These are phyloP conservation scores for Phytophthora agathidicida DNA, from an alignment of 352 stramenopile species.

Conservation along the genomic window DNA sequence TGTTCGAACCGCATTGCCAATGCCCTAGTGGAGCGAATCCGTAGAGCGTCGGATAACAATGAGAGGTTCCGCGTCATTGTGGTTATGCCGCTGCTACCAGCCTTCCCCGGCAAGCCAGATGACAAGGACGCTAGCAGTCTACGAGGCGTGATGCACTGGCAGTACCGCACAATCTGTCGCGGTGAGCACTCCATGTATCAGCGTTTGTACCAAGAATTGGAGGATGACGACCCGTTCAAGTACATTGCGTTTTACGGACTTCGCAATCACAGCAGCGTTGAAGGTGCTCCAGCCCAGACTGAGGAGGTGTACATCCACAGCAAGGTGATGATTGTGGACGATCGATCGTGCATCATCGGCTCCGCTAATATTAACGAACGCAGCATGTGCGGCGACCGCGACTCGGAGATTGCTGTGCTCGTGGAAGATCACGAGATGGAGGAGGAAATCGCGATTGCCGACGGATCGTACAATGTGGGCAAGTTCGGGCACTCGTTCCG, in stretches of 20 bases:
- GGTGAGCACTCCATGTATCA: slow-evolving; percentile 86
- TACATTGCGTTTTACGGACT: slow-evolving; percentile 90
- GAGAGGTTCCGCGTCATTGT: slow-evolving; percentile 88
- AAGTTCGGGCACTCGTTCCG: slow-evolving; percentile 88
- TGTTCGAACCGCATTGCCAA: slow-evolving; percentile 87
- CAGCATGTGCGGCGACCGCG: slow-evolving; percentile 85
- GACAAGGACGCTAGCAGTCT: slow-evolving; percentile 85
- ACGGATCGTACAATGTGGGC: slow-evolving; percentile 57
- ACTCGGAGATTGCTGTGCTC: slow-evolving; percentile 88
- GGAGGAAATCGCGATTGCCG: slow-evolving; percentile 51
- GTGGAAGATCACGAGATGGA: slow-evolving; percentile 84
- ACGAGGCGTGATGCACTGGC: slow-evolving; percentile 88
- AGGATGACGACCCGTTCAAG: slow-evolving; percentile 83
- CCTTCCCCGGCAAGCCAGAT: slow-evolving; percentile 78
- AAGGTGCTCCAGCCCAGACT: slow-evolving; percentile 51
- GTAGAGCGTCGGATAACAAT: slow-evolving; percentile 76
- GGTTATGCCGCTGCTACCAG: slow-evolving; percentile 83
- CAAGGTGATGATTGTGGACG: slow-evolving; percentile 92
- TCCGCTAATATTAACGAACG: slow-evolving; percentile 90
- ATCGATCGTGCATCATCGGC: slow-evolving; percentile 79
- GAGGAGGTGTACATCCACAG: slow-evolving; percentile 91
- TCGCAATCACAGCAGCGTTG: slow-evolving; percentile 57
- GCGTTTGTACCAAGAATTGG: slow-evolving; percentile 75
- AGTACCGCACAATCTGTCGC: slow-evolving; percentile 87
- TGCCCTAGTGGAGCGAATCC: slow-evolving; percentile 78